phyloP scores from a whole-genome alignment of 2,329 filamentous ascomycete species.

The Colletotrichum chrysophilum region DNA sequence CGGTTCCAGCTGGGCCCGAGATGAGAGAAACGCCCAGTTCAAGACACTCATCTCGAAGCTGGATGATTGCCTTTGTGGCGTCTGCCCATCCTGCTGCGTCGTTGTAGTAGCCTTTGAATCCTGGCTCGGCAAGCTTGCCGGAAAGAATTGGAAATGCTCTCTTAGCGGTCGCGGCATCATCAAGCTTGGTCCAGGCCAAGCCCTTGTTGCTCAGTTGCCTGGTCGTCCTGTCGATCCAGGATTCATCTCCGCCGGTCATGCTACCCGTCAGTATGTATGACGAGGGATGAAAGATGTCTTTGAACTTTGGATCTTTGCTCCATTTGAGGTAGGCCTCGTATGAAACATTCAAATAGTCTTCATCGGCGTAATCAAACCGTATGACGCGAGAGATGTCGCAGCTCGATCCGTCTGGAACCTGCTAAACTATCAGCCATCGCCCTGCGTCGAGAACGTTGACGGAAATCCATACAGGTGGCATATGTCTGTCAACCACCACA shows the following conservation, averaged over 20 bases:
- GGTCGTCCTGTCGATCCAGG: slow-evolving; percentile 2
- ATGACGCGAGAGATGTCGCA: slow-evolving; percentile 45
- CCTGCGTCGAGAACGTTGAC: neutral
- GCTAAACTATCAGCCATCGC: neutral
- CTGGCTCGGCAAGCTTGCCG: slow-evolving; percentile 17
- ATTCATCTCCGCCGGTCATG: slow-evolving; percentile 11
- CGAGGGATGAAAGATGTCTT: slow-evolving; percentile 13
- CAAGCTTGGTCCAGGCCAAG: neutral
- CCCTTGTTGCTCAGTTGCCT: neutral
- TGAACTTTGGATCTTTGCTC: slow-evolving; percentile 11
- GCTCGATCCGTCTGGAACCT: slow-evolving; percentile 37
- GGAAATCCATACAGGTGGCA: slow-evolving; percentile 30
- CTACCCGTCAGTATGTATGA: neutral
- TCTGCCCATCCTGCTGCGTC: slow-evolving; percentile 31
- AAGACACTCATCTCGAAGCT: neutral
- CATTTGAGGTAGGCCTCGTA: slow-evolving; percentile 36
- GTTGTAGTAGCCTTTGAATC: slow-evolving; percentile 33
- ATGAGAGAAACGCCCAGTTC: slow-evolving; percentile 32
- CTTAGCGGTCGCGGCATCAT: neutral
- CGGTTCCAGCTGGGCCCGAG: slow-evolving; percentile 32
- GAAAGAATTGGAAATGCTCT: neutral
- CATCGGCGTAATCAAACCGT: slow-evolving; percentile 66
- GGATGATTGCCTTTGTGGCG: slow-evolving; percentile 23
- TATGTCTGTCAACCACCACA: slow-evolving; percentile 37
- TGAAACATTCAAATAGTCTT: slow-evolving; percentile 63